Evolutionary conservation across 2,329 filamentous ascomycete species (phyloP).

Genomic region (Orbilia oligospora): DNA sequence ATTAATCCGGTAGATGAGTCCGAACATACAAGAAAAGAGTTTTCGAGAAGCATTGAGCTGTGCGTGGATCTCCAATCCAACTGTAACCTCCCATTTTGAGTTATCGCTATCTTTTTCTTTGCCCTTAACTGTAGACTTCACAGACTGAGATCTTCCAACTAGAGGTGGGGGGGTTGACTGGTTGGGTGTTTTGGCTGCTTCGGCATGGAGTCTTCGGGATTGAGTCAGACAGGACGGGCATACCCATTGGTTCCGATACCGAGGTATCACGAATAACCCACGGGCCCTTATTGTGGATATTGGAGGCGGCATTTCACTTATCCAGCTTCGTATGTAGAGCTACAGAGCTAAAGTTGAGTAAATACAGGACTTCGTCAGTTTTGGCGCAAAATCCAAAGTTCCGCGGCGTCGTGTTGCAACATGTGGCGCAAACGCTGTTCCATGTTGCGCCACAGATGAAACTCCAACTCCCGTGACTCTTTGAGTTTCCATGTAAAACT

Average conservation of each 20-base stretch:
- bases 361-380: neutral
- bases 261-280: slow-evolving; percentile 10
- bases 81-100: slow-evolving; percentile 84
- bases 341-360: neutral
- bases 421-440: neutral
- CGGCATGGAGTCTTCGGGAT: slow-evolving; percentile 10
- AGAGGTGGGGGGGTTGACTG: slow-evolving; percentile 20
- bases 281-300: slow-evolving; percentile 18
- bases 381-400: slow-evolving; percentile 10
- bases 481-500: neutral
- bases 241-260: slow-evolving; percentile 29
- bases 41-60: slow-evolving; percentile 91
- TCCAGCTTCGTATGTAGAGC: neutral
- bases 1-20: neutral
- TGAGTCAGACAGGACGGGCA: slow-evolving; percentile 45
- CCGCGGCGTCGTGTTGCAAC: slow-evolving; percentile 18
- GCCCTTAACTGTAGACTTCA: neutral
- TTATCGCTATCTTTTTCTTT: neutral
- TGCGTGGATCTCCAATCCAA: slow-evolving; percentile 97
- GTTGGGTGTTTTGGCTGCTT: slow-evolving; percentile 15
- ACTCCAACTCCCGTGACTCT: neutral
- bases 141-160: neutral
- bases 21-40: slow-evolving; percentile 80
- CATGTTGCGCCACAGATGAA: neutral
- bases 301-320: slow-evolving; percentile 20